Evolutionary conservation across 257 asterid genomes (phyloP).

Genomic region (Lantana camara): DNA sequence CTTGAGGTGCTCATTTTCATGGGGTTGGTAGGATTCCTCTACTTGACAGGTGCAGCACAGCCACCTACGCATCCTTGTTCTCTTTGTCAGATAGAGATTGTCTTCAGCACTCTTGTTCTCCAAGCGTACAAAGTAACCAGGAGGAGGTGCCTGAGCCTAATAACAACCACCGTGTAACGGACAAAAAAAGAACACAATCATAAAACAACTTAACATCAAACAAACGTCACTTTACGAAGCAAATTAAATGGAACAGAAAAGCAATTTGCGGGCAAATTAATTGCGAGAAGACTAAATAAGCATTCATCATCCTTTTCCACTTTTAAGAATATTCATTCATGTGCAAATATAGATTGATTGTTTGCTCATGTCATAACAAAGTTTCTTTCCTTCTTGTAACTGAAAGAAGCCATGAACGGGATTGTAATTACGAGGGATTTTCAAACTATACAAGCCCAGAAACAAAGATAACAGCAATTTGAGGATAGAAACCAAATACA

Average conservation of each 20-base stretch:
- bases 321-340: neutral
- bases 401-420: neutral
- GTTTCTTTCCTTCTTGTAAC: neutral
- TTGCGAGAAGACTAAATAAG: neutral
- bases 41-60: constrained; percentile 70
- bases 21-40: constrained; percentile 65
- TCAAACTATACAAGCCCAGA: constrained; percentile 2
- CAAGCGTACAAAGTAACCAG: constrained; percentile 62
- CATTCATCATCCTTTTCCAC: constrained; percentile 15
- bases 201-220: neutral
- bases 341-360: neutral
- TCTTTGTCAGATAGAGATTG: constrained; percentile 56
- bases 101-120: constrained; percentile 53
- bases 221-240: neutral
- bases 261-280: constrained; percentile 1
- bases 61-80: constrained; percentile 90
- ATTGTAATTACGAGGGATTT: neutral
- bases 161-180: constrained; percentile 21
- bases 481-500: constrained; percentile 5
- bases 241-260: constrained; percentile 2
- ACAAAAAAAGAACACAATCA: constrained; percentile 5
- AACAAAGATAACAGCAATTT: neutral
- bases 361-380: neutral
- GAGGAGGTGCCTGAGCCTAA: constrained; percentile 77
- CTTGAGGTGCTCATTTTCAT: constrained; percentile 72